Evolutionary conservation across 2,329 filamentous ascomycete genomes (phyloP).

Genomic region (Colletotrichum spinosum): DNA sequence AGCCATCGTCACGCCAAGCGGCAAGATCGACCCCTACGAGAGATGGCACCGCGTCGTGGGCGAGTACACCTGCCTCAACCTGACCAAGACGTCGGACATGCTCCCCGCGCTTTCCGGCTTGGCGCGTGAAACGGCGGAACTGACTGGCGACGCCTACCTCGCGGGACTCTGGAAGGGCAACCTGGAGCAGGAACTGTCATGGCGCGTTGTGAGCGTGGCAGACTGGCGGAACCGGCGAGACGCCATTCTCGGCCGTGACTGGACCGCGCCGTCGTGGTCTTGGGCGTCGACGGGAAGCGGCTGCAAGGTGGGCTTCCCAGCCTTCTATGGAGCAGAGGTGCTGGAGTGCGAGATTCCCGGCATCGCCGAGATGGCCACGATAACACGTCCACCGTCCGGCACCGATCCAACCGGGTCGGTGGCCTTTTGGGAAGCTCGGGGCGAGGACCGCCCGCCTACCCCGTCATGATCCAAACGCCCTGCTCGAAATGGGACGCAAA

Average conservation of each 20-base stretch:
- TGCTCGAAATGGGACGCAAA: constrained; percentile 3
- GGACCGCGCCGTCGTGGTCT: constrained; percentile 23
- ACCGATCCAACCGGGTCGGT: constrained; percentile 10
- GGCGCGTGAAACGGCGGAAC: constrained; percentile 7
- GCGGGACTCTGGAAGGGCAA: constrained; percentile 5
- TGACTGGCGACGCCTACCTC: background rate
- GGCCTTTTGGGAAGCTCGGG: background rate
- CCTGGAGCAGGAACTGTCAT: constrained; percentile 18
- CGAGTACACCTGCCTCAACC: constrained; percentile 23
- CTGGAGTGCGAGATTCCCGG: background rate
- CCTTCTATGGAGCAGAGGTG: background rate
- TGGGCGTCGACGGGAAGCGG: constrained; percentile 21
- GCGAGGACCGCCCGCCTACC: background rate
- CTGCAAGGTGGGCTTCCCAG: constrained; percentile 11
- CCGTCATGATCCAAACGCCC: constrained; percentile 13
- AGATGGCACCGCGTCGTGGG: constrained; percentile 18
- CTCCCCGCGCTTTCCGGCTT: constrained; percentile 23
- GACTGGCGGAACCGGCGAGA: background rate
- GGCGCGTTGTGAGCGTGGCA: constrained; percentile 10
- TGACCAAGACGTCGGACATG: constrained; percentile 14
- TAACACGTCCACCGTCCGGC: background rate
- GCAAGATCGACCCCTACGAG: constrained; percentile 13
- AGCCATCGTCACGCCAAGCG: background rate
- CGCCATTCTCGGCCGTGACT: background rate
- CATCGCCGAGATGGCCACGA: background rate